phyloP scores from a whole-genome alignment of 495 filamentous ascomycete genomes.

The Poronia punctata region DNA sequence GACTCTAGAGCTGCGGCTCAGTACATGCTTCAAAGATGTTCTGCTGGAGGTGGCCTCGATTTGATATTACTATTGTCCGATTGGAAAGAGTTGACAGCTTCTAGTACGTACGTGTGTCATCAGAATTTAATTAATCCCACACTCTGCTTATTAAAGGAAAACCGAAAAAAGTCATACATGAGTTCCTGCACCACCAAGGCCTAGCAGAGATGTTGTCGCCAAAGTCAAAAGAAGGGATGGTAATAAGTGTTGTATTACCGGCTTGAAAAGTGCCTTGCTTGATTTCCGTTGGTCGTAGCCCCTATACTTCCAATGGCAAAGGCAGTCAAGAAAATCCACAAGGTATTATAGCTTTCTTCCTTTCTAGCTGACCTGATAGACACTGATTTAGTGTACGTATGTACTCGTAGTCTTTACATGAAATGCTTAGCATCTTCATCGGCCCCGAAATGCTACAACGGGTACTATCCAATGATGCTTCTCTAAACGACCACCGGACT shows the following conservation, averaged over 20 bases:
- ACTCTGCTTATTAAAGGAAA: slow-evolving; percentile 2
- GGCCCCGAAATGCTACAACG: not conserved
- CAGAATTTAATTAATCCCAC: not conserved
- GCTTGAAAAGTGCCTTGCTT: not conserved
- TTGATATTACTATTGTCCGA: not conserved
- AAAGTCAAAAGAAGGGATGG: slow-evolving; percentile 1
- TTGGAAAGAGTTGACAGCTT: not conserved
- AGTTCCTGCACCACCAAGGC: not conserved
- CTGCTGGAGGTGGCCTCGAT: slow-evolving; percentile 1
- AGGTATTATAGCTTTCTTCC: not conserved
- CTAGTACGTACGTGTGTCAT: not conserved
- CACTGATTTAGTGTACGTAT: not conserved
- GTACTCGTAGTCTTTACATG: not conserved
- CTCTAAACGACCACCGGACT: not conserved
- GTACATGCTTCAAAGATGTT: slow-evolving; percentile 4
- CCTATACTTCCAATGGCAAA: slow-evolving; percentile 3
- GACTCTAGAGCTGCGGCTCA: not conserved
- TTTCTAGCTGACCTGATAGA: not conserved
- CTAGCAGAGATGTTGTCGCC: not conserved
- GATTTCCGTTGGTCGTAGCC: slow-evolving; percentile 1
- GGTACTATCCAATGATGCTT: slow-evolving; percentile 1
- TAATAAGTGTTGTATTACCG: slow-evolving; percentile 1
- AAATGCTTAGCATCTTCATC: slow-evolving; percentile 1
- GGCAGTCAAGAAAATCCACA: not conserved
- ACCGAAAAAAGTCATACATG: not conserved